Conservation (phyloP, 495 filamentous ascomycete genomes). For the Lasiosphaeriaceae sp. region DNA sequence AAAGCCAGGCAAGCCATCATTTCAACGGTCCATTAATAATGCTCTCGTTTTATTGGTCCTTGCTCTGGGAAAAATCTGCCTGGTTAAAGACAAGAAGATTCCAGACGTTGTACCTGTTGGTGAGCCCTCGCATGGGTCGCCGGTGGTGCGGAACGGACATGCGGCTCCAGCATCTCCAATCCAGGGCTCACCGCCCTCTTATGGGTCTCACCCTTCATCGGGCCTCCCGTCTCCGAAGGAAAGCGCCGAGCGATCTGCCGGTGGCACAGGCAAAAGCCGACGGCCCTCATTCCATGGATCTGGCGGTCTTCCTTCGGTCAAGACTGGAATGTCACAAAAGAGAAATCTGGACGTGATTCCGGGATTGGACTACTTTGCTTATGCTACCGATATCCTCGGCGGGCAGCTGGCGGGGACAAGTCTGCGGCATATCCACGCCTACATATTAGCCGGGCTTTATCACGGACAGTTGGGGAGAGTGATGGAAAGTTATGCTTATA, state of each 20-base stretch:
- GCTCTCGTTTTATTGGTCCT: slow-evolving; percentile 78
- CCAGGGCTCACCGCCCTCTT: slow-evolving; percentile 47
- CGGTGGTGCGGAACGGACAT: slow-evolving; percentile 43
- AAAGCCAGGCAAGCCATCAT: slow-evolving; percentile 40
- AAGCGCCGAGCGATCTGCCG: slow-evolving; percentile 32
- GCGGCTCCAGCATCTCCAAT: slow-evolving; percentile 37
- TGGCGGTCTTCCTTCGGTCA: slow-evolving; percentile 18
- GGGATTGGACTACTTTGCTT: slow-evolving; percentile 81
- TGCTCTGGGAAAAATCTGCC: slow-evolving; percentile 80
- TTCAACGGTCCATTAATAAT: slow-evolving; percentile 60
- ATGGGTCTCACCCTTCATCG: slow-evolving; percentile 33
- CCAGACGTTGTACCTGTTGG: slow-evolving; percentile 56
- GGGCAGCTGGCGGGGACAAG: slow-evolving; percentile 72
- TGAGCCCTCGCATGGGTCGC: slow-evolving; percentile 40
- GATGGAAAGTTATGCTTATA: slow-evolving; percentile 87
- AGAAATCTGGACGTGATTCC: slow-evolving; percentile 86
- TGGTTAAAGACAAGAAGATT: slow-evolving; percentile 52
- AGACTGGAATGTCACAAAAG: slow-evolving; percentile 26
- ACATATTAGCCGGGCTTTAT: slow-evolving; percentile 83
- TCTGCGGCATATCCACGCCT: slow-evolving; percentile 77
- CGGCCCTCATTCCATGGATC: slow-evolving; percentile 40
- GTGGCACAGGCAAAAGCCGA: slow-evolving; percentile 26
- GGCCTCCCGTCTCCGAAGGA: slow-evolving; percentile 47
- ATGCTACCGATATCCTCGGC: slow-evolving; percentile 84
- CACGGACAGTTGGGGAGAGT: slow-evolving; percentile 82